Conservation (phyloP, 257 asterid species). For the Nicotiana tabacum region DNA sequence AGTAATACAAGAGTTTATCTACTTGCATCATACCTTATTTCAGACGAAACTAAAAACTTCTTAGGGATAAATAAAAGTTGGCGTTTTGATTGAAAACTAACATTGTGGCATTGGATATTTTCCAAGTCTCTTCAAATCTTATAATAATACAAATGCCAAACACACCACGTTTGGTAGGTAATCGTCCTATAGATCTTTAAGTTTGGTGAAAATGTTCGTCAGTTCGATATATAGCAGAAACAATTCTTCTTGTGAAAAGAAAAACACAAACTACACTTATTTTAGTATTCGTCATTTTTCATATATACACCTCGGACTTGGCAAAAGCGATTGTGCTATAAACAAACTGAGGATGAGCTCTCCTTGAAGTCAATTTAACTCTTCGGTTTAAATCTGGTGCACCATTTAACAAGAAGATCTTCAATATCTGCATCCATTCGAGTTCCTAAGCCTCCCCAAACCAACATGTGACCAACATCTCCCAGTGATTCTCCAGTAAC, state of each 20-base stretch:
- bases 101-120: too few species aligned
- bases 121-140: not conserved
- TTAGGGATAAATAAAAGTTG: not conserved
- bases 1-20: not conserved
- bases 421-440: slow-evolving; percentile 75
- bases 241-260: too few species aligned
- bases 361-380: not conserved
- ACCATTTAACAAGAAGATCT: slow-evolving; percentile 75
- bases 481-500: slow-evolving; percentile 67
- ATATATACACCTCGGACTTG: not conserved
- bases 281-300: not conserved
- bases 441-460: slow-evolving; percentile 98
- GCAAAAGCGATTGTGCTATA: not conserved
- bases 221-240: too few species aligned
- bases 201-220: not conserved
- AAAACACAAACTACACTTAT: not conserved
- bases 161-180: not conserved
- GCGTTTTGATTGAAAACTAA: not conserved
- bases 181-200: not conserved
- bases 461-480: slow-evolving; percentile 66
- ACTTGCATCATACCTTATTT: not conserved
- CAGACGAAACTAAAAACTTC: not conserved
- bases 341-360: not conserved
- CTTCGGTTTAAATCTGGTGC: slow-evolving; percentile 57
- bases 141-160: not conserved